Percentiles rank a stretch among this genome's conserved stretches.
Evolutionary conservation across 805 yeast genomes (phyloP).

Genomic region (Wickerhamiella hasegawae): DNA sequence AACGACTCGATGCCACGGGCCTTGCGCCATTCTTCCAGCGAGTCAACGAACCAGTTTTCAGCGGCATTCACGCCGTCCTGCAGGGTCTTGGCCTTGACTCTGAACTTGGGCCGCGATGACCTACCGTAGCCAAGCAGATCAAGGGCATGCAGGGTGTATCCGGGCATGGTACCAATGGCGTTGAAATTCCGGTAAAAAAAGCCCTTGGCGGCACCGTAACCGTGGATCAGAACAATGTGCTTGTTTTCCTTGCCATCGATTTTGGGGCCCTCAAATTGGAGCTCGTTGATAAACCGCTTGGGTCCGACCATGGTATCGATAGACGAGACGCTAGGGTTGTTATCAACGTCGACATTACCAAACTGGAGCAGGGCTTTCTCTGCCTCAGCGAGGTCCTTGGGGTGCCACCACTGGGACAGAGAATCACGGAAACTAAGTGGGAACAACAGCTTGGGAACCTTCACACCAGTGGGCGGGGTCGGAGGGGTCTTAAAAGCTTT

Average conservation of each 20-base stretch:
- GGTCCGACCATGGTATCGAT: slow-evolving; percentile 27
- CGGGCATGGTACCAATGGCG: slow-evolving; percentile 24
- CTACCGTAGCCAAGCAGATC: slow-evolving; percentile 87
- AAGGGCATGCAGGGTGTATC: slow-evolving; percentile 68
- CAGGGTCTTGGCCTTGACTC: slow-evolving; percentile 12
- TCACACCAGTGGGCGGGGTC: slow-evolving; percentile 24
- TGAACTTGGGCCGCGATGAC: slow-evolving; percentile 62
- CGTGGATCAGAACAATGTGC: slow-evolving; percentile 69
- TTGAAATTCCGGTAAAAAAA: slow-evolving; percentile 60
- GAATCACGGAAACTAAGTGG: slow-evolving; percentile 26
- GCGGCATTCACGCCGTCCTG: slow-evolving; percentile 31
- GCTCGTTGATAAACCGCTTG: slow-evolving; percentile 49
- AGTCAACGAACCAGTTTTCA: slow-evolving; percentile 48
- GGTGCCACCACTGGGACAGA: slow-evolving; percentile 28
- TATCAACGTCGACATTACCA: slow-evolving; percentile 31
- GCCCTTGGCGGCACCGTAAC: slow-evolving; percentile 85
- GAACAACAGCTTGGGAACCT: slow-evolving; percentile 17
- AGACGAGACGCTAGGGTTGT: slow-evolving; percentile 7
- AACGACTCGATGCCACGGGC: slow-evolving; percentile 34
- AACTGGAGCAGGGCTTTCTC: slow-evolving; percentile 37
- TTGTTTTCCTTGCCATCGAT: slow-evolving; percentile 18
- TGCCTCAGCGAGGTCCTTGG: slow-evolving; percentile 23
- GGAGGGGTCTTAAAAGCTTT: slow-evolving; percentile 15
- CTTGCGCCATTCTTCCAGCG: slow-evolving; percentile 48
- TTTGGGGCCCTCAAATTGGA: slow-evolving; percentile 28